Evolutionary conservation across 1,284 basidiomycete species (phyloP).

Genomic region (Trametes versicolor): DNA sequence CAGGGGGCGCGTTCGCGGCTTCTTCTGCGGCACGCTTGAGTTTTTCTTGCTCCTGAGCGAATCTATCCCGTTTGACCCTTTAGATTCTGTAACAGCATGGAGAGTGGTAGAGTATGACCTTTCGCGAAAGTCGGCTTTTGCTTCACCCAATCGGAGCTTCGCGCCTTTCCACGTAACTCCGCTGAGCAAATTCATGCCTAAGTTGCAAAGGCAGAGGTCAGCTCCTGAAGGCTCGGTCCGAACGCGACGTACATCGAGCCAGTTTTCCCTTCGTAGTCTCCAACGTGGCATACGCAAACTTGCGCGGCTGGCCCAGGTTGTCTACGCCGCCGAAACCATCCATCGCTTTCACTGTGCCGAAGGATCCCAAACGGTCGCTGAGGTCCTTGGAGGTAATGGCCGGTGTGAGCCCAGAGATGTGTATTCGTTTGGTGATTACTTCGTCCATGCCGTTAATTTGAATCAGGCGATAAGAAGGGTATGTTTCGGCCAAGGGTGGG

Average conservation of each 20-base stretch:
- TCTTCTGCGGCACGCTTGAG: slow-evolving; percentile 34
- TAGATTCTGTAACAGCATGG: background rate
- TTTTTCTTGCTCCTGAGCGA: slow-evolving; percentile 47
- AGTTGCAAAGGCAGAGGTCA: background rate
- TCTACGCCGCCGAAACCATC: slow-evolving; percentile 76
- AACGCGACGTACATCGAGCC: slow-evolving; percentile 66
- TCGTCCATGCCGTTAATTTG: slow-evolving; percentile 44
- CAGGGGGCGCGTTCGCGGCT: slow-evolving; percentile 38
- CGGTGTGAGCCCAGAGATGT: slow-evolving; percentile 78
- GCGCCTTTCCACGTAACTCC: slow-evolving; percentile 86
- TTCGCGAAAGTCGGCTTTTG: slow-evolving; percentile 74
- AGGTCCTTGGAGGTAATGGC: slow-evolving; percentile 69
- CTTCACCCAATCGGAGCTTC: slow-evolving; percentile 83
- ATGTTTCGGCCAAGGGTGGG: too few relatives aligned
- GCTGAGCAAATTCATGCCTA: slow-evolving; percentile 78
- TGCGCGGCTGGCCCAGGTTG: slow-evolving; percentile 69
- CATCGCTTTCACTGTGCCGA: slow-evolving; percentile 71
- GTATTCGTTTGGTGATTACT: slow-evolving; percentile 67
- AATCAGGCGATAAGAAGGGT: too few relatives aligned
- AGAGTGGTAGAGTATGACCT: slow-evolving; percentile 50
- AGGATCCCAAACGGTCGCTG: slow-evolving; percentile 64
- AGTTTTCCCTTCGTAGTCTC: slow-evolving; percentile 69
- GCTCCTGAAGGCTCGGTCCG: background rate
- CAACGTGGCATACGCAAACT: slow-evolving; percentile 79
- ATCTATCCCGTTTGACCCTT: slow-evolving; percentile 42